These are phyloP conservation scores for Scolecobasidium constrictum DNA, from an alignment of 2,329 filamentous ascomycete genomes.

Conservation along the genomic window DNA sequence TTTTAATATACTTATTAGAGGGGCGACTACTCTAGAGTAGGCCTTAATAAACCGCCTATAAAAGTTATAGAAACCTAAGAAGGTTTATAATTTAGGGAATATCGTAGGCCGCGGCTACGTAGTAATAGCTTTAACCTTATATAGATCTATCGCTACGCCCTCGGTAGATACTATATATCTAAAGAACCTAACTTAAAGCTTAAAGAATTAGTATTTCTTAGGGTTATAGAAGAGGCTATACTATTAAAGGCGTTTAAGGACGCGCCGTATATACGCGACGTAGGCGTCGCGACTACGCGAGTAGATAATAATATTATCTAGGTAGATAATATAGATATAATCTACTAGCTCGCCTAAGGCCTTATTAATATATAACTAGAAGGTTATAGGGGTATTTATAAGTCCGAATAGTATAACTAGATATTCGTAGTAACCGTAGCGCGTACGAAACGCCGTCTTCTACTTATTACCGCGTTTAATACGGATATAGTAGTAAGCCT, in stretches of 20 bases:
- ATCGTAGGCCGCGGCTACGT: slow-evolving; percentile 16
- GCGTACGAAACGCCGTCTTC: too few relatives aligned
- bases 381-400: slow-evolving; percentile 12
- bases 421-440: too few relatives aligned
- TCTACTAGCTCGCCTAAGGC: too few relatives aligned
- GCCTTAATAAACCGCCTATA: too few relatives aligned
- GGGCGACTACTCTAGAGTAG: slow-evolving; percentile 15
- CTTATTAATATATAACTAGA: too few relatives aligned
- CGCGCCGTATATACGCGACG: slow-evolving; percentile 4
- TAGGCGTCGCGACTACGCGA: too few relatives aligned
- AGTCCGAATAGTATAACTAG: too few relatives aligned
- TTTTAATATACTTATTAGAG: slow-evolving; percentile 13
- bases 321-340: too few relatives aligned
- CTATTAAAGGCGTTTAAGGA: slow-evolving; percentile 8
- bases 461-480: slow-evolving; percentile 22
- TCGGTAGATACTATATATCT: too few relatives aligned
- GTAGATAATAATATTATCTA: too few relatives aligned
- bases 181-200: too few relatives aligned
- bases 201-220: slow-evolving; percentile 19
- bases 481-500: slow-evolving; percentile 21
- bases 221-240: slow-evolving; percentile 11
- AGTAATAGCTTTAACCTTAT: slow-evolving; percentile 12
- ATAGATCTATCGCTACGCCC: too few relatives aligned
- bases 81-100: slow-evolving; percentile 15
- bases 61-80: slow-evolving; percentile 24